Evolutionary conservation across 148 eudicot genomes (phyloP).

Genomic region (Vaccinium corymbosum): DNA sequence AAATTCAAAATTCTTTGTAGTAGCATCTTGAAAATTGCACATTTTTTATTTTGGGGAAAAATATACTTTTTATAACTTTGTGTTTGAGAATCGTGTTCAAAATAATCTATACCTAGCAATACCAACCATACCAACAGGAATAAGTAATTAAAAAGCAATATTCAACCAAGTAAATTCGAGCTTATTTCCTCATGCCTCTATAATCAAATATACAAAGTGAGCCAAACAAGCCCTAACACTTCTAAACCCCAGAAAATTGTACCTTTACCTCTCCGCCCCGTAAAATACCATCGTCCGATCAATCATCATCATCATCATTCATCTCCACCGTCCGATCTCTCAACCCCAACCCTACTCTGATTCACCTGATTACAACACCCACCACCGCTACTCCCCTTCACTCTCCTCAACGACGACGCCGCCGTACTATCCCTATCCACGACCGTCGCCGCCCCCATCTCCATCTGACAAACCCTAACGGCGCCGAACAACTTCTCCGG

Average conservation of each 20-base stretch:
- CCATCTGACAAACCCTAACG: slow-evolving; percentile 82
- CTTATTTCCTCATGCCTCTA: not conserved
- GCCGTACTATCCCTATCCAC: slow-evolving; percentile 29
- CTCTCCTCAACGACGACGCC: not conserved
- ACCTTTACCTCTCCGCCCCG: not conserved
- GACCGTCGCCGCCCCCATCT: slow-evolving; percentile 65
- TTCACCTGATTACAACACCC: not conserved
- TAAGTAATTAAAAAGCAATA: not conserved
- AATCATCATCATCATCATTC: not conserved
- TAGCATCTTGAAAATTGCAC: no score
- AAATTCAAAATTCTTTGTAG: not conserved
- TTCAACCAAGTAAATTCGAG: not conserved
- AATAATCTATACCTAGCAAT: no score
- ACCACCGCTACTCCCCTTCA: not conserved
- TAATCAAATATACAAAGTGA: not conserved
- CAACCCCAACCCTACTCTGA: not conserved
- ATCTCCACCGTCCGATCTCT: not conserved
- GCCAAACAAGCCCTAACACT: not conserved
- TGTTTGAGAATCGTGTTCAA: no score
- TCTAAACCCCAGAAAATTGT: no score
- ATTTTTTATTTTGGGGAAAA: no score
- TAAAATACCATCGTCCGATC: not conserved
- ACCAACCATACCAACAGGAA: not conserved
- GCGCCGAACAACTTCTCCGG: slow-evolving; percentile 83
- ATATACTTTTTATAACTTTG: no score